These are phyloP conservation scores for Trypanosoma vivax DNA, from an alignment of 208 protist species.

Conservation along the genomic window DNA sequence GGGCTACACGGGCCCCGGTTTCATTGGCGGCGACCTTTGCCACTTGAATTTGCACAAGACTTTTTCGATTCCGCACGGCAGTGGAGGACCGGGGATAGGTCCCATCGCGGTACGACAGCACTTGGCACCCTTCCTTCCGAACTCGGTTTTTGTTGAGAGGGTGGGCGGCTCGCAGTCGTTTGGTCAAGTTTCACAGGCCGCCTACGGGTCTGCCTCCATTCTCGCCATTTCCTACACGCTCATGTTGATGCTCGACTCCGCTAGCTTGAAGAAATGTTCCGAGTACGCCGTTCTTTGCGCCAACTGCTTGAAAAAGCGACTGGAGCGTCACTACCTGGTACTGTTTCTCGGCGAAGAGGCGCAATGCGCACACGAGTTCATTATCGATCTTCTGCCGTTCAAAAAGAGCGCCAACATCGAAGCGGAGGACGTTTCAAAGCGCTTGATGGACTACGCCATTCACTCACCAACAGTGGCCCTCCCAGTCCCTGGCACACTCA, in stretches of 20 bases:
- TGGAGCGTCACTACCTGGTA: constrained; percentile 93
- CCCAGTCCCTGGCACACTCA: constrained; percentile 89
- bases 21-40: constrained; percentile 96
- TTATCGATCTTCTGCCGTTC: constrained; percentile 93
- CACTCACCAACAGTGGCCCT: constrained; percentile 97
- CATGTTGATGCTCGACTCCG: constrained; percentile 92
- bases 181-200: constrained; percentile 89
- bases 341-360: constrained; percentile 85
- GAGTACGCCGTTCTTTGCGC: constrained; percentile 96
- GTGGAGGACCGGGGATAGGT: constrained; percentile 97
- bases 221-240: constrained; percentile 95
- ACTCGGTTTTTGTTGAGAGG: constrained; percentile 52
- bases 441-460: constrained; percentile 97
- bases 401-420: constrained; percentile 91
- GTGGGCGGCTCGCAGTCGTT: constrained; percentile 68
- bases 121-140: constrained; percentile 91
- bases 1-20: constrained; percentile 92
- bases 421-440: constrained; percentile 97
- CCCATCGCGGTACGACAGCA: constrained; percentile 94
- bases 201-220: constrained; percentile 93
- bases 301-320: constrained; percentile 95
- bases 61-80: constrained; percentile 95
- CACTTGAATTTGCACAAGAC: constrained; percentile 99
- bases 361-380: constrained; percentile 96
- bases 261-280: constrained; percentile 87